phyloP scores from a whole-genome alignment of 257 asterid genomes.

The Coffea eugenioides region DNA sequence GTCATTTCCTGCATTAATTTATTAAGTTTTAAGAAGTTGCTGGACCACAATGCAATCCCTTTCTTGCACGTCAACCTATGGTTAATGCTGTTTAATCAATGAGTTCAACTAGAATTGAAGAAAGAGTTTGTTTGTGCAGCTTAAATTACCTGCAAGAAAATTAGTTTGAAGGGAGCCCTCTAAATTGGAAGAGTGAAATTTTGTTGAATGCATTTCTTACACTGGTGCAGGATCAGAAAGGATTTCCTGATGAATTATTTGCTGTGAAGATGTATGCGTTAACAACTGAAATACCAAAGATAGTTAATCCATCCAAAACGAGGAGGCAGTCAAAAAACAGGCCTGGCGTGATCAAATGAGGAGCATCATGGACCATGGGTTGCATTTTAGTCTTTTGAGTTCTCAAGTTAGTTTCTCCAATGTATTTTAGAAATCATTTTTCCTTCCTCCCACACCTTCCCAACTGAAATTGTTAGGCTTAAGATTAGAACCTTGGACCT shows the following conservation, averaged over 20 bases:
- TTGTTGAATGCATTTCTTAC: not conserved
- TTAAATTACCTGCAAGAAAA: not conserved
- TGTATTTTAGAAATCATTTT: not conserved
- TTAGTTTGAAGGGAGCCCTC: not conserved
- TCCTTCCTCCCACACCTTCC: no score
- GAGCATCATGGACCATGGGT: not conserved
- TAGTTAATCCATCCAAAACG: slow-evolving; percentile 36
- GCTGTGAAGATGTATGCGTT: slow-evolving; percentile 93
- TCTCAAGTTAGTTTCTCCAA: not conserved
- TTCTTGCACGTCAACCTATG: not conserved
- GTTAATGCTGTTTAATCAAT: not conserved
- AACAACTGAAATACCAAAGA: slow-evolving; percentile 62
- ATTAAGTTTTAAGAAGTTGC: not conserved
- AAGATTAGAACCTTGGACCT: no score
- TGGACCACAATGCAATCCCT: not conserved
- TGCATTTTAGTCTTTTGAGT: not conserved
- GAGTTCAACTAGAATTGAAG: not conserved
- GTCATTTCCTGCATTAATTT: not conserved
- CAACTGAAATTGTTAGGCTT: no score
- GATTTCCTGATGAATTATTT: slow-evolving; percentile 72
- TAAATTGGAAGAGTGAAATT: not conserved
- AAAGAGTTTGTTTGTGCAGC: not conserved
- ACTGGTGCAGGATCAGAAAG: slow-evolving; percentile 67
- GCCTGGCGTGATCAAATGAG: slow-evolving; percentile 71
- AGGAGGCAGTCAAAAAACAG: slow-evolving; percentile 49